A percentile compares a stretch with the other conserved stretches of the same genome.
Evolutionary conservation across 345 rosid species (phyloP).

Genomic region (Gossypium arboreum): DNA sequence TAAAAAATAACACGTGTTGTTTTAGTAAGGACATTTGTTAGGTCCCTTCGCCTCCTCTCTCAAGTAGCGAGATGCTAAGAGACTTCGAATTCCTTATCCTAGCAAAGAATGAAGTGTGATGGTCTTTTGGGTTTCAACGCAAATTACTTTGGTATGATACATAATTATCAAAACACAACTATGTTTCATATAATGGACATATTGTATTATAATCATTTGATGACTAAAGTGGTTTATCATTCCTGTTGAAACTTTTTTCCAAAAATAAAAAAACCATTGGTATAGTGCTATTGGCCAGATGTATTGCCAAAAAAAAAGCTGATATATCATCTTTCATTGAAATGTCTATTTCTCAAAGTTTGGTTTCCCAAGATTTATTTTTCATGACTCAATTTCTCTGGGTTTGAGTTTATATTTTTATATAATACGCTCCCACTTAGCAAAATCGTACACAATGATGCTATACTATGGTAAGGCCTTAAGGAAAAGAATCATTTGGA

Average conservation of each 20-base stretch:
- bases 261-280: not conserved
- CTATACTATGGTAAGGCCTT: no score
- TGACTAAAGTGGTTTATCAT: no score
- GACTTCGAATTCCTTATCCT: not conserved
- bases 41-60: no score
- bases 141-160: not conserved
- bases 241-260: no score
- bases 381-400: not conserved
- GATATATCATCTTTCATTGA: not conserved
- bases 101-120: not conserved
- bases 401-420: not conserved
- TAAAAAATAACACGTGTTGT: no score
- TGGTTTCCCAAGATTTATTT: not conserved
- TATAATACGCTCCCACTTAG: not conserved
- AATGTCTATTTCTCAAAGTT: conserved; percentile 1
- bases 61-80: no score
- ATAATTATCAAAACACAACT: no score
- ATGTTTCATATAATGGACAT: no score
- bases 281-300: not conserved
- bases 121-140: not conserved
- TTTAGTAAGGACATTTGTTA: no score
- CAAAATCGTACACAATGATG: not conserved
- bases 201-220: no score
- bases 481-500: not conserved
- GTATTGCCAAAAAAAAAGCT: not conserved